Evolutionary conservation across 768 basidiomycete genomes (phyloP), one percentile per base, ranked within the genome.

Genomic region (Phylloporus sp.): DNA sequence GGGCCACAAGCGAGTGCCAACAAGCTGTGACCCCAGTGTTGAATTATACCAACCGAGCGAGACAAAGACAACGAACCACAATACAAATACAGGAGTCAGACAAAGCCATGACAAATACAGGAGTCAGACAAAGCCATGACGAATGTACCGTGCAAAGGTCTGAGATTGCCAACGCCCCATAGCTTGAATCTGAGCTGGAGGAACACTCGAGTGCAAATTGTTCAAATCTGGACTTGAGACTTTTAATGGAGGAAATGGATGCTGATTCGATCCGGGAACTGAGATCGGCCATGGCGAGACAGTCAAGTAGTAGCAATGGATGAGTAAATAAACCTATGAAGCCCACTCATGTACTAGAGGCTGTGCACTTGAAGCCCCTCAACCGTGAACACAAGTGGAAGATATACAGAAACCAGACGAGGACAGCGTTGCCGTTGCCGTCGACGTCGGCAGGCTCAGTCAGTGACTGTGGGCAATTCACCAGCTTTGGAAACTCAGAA

Each of bases 221-320:
- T 63, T 91, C 88, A 60, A 89, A 91, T 60, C 73, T 80, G 27
- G 84, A 86, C 40, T 80, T 79, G 16, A 91, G 73, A 53, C 76
- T 86, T 66, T 78, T 84, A 47, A 90, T 86, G 3, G 86, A 82
- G 34, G 80, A 80, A 16, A 77, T 72, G 32, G 82, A 75, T 4
- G 70, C 73, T 18, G 78, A 76, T 65, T 86, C 80, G 55, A 84
- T 73, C 55, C 63, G 47, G n/a, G 64, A 49, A 20, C 32, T 48
- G 43, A 29, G 26, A n/a, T 57, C 52, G 27, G 56, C 40, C 64
- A 66, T 66, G 47, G 1, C 46, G 46, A 28, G n/a, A 22, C 4
- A n/a, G 23, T 16, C 28, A 27, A 32, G 43, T 10, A 31, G 35
- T 10, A 8, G 24, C 18, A 29, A 11, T 15, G 40, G 23, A n/a